Evolutionary conservation across 2,329 filamentous ascomycete genomes (phyloP).

Genomic region (Arthrobotrys sinensis): DNA sequence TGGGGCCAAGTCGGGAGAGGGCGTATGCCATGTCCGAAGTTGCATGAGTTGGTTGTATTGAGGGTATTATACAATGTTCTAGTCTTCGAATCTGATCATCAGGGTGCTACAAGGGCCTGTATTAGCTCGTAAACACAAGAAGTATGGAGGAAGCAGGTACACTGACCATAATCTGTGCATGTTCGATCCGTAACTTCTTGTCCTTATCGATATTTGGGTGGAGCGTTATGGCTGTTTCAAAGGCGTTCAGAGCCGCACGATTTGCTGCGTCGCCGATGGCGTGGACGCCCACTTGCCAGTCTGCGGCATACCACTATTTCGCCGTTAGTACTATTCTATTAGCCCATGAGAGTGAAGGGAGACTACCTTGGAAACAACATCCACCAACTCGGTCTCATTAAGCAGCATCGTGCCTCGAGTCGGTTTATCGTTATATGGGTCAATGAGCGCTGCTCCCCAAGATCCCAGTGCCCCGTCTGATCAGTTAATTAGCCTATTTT

Average conservation of each 20-base stretch:
- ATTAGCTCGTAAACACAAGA: not conserved
- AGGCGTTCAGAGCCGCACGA: conserved; percentile 76
- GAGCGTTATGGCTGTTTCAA: conserved; percentile 69
- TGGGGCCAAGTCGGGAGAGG: conserved; percentile 73
- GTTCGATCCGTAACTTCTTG: conserved; percentile 77
- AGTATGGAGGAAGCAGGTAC: not conserved
- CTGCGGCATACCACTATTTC: conserved; percentile 73
- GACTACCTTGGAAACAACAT: conserved; percentile 29
- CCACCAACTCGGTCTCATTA: conserved; percentile 73
- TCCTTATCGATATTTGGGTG: conserved; percentile 71
- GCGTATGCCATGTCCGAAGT: conserved; percentile 81
- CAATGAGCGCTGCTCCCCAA: conserved; percentile 81
- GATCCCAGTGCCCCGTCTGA: conserved; percentile 79
- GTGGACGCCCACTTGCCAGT: conserved; percentile 80
- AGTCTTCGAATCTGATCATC: conserved; percentile 75
- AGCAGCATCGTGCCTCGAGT: conserved; percentile 78
- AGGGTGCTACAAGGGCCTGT: conserved; percentile 65
- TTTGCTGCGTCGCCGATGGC: conserved; percentile 81
- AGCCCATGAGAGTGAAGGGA: not conserved
- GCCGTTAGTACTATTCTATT: not conserved
- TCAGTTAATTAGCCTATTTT: conserved; percentile 12
- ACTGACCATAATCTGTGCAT: conserved; percentile 77
- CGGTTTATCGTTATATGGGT: conserved; percentile 77
- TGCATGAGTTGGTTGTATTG: conserved; percentile 80
- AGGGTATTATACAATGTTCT: conserved; percentile 76